These are phyloP conservation scores for Neurospora sp. DNA, from an alignment of 495 filamentous ascomycete genomes.

Conservation along the genomic window DNA sequence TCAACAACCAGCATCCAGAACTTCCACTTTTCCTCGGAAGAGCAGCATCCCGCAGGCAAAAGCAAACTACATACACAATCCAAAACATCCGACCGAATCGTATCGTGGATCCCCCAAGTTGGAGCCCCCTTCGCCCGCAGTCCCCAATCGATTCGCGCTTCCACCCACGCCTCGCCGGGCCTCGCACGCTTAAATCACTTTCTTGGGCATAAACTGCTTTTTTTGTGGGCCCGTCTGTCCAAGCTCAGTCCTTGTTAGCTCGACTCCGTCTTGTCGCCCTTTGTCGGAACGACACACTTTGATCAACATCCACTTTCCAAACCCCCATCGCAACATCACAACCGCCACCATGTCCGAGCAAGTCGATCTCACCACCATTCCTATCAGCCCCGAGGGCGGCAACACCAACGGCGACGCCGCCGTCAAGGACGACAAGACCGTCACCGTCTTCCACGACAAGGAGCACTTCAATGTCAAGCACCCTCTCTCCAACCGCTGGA, in stretches of 20 bases:
- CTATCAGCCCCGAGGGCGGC: constrained; percentile 58
- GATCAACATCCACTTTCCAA: background rate
- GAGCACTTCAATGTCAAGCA: constrained; percentile 99
- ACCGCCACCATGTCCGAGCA: constrained; percentile 35
- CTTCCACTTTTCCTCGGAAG: constrained; percentile 10
- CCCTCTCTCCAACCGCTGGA: constrained; percentile 92
- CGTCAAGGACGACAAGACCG: constrained; percentile 36
- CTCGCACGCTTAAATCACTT: background rate
- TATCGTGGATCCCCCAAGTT: constrained; percentile 2
- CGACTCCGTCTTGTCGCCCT: background rate
- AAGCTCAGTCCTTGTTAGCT: background rate
- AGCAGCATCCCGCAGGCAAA: constrained; percentile 4
- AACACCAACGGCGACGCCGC: constrained; percentile 27
- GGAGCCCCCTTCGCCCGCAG: background rate
- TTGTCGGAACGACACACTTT: background rate
- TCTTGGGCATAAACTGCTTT: background rate
- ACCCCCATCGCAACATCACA: background rate
- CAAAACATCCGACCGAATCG: background rate
- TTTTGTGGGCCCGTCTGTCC: background rate
- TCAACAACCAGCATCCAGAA: background rate
- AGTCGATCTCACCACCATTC: constrained; percentile 55
- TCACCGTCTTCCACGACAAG: constrained; percentile 94
- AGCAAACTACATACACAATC: background rate
- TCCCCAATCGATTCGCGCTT: constrained; percentile 1
- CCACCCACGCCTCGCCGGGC: background rate